phyloP scores from a whole-genome alignment of 768 basidiomycete species.

The Amanita exitialis region DNA sequence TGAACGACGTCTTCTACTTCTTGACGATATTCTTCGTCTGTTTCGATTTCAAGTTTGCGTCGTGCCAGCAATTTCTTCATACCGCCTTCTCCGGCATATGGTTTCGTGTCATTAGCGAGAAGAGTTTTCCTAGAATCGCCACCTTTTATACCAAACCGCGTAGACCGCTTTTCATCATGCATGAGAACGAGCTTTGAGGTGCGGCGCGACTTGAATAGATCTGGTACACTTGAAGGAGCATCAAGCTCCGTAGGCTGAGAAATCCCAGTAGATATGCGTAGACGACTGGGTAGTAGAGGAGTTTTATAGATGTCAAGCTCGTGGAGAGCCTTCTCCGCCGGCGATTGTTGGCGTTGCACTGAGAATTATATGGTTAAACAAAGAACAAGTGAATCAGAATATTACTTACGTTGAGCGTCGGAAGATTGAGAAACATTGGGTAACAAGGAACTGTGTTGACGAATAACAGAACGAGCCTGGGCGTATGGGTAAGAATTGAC shows the following conservation, averaged over 20 bases:
- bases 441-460: constrained; percentile 43
- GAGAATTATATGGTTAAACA: not conserved
- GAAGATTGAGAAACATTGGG: constrained; percentile 29
- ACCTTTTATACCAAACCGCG: constrained; percentile 33
- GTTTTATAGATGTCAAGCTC: constrained; percentile 75
- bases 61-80: constrained; percentile 69
- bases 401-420: constrained; percentile 10
- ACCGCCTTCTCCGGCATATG: constrained; percentile 70
- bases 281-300: constrained; percentile 58
- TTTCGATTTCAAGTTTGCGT: constrained; percentile 46
- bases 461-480: constrained; percentile 34
- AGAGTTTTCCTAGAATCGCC: constrained; percentile 28
- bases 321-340: constrained; percentile 59
- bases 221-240: constrained; percentile 34
- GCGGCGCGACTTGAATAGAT: constrained; percentile 52
- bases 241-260: constrained; percentile 19
- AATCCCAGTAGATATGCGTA: constrained; percentile 27
- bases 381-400: not conserved
- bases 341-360: constrained; percentile 23
- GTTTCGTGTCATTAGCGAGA: constrained; percentile 50
- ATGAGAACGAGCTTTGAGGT: constrained; percentile 40
- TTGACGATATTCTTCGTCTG: constrained; percentile 25
- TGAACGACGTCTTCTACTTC: not conserved
- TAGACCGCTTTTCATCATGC: constrained; percentile 44
- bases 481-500: constrained; percentile 3